A percentile compares a stretch with the other conserved stretches of the same genome.
Evolutionary conservation across 2,329 filamentous ascomycete genomes (phyloP).

Genomic region (Hypoxylon sp.): DNA sequence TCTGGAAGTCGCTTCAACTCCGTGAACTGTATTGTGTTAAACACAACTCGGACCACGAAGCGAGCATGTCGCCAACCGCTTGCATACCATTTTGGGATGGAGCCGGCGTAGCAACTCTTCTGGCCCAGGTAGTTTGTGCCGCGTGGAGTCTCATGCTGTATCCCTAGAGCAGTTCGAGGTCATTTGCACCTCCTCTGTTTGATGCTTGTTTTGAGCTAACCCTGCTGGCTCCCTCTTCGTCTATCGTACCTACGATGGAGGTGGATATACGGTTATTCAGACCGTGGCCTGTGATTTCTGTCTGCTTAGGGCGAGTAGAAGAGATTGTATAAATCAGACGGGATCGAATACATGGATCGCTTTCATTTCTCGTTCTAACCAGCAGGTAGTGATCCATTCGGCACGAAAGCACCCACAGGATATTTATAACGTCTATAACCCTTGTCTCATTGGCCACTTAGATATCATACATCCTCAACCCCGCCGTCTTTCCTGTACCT

Average conservation of each 20-base stretch:
- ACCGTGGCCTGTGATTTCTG: slow-evolving; percentile 1
- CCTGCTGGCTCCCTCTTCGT: slow-evolving; percentile 56
- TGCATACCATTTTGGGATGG: slow-evolving; percentile 42
- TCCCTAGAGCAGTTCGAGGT: slow-evolving; percentile 43
- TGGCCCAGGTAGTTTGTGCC: slow-evolving; percentile 40
- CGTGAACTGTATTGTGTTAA: slow-evolving; percentile 18
- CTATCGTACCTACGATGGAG: slow-evolving; percentile 25
- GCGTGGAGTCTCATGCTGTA: slow-evolving; percentile 46
- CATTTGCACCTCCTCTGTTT: slow-evolving; percentile 57
- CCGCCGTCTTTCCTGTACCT: slow-evolving; percentile 41
- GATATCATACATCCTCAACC: slow-evolving; percentile 43
- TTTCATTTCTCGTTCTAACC: slow-evolving; percentile 31
- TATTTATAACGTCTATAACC: slow-evolving; percentile 40
- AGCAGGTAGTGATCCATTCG: slow-evolving; percentile 33
- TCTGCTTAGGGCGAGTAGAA: slow-evolving; percentile 12
- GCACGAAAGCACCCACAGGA: slow-evolving; percentile 33
- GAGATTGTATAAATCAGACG: slow-evolving; percentile 49
- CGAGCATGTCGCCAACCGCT: slow-evolving; percentile 42
- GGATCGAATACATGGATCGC: slow-evolving; percentile 46
- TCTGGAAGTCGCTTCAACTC: slow-evolving; percentile 33
- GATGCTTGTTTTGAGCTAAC: slow-evolving; percentile 62
- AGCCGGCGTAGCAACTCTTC: slow-evolving; percentile 39
- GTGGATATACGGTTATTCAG: slow-evolving; percentile 32
- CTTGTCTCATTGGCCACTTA: slow-evolving; percentile 31
- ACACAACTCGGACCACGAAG: slow-evolving; percentile 26